Percentiles rank a stretch among this genome's conserved stretches.
These are phyloP conservation scores for Fusarium decemcellulare DNA, from an alignment of 2,329 filamentous ascomycete species.

Conservation along the genomic window DNA sequence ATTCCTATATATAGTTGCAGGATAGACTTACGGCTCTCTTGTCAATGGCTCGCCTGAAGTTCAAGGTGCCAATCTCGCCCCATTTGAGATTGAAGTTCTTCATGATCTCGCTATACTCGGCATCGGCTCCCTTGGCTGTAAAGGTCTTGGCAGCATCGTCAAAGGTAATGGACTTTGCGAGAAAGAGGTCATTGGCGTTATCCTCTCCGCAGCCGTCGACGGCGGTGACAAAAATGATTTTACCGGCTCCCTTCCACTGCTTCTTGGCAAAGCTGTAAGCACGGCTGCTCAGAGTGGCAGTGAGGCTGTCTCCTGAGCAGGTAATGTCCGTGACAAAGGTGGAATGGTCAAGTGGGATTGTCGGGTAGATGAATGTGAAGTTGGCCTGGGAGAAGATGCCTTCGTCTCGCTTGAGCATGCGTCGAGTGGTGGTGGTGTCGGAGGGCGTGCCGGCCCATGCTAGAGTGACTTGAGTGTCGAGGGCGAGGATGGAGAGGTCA, in stretches of 20 bases:
- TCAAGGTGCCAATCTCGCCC: constrained; percentile 15
- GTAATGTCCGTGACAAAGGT: constrained; percentile 5
- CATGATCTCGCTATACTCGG: not conserved
- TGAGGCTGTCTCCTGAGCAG: not conserved
- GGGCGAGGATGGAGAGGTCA: constrained; percentile 6
- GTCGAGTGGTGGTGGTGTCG: not conserved
- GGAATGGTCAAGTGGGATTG: constrained; percentile 26
- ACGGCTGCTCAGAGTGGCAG: not conserved
- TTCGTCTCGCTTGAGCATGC: constrained; percentile 23
- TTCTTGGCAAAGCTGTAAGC: constrained; percentile 27
- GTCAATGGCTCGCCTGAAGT: constrained; percentile 16
- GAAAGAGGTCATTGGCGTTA: constrained; percentile 21
- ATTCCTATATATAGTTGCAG: too few species aligned
- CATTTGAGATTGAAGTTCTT: constrained; percentile 9
- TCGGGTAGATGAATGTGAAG: constrained; percentile 27
- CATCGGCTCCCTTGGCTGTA: not conserved
- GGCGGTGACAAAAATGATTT: constrained; percentile 25
- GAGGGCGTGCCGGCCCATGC: constrained; percentile 29
- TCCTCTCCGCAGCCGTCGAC: constrained; percentile 23
- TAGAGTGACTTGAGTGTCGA: constrained; percentile 1
- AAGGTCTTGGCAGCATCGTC: constrained; percentile 11
- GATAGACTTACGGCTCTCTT: constrained; percentile 23
- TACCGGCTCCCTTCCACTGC: constrained; percentile 4
- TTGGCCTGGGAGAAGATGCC: constrained; percentile 22
- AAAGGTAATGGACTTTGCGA: constrained; percentile 8